Evolutionary conservation across 2,329 filamentous ascomycete genomes (phyloP), one percentile per base, ranked within the genome.

Genomic region (Colletotrichum tropicale): DNA sequence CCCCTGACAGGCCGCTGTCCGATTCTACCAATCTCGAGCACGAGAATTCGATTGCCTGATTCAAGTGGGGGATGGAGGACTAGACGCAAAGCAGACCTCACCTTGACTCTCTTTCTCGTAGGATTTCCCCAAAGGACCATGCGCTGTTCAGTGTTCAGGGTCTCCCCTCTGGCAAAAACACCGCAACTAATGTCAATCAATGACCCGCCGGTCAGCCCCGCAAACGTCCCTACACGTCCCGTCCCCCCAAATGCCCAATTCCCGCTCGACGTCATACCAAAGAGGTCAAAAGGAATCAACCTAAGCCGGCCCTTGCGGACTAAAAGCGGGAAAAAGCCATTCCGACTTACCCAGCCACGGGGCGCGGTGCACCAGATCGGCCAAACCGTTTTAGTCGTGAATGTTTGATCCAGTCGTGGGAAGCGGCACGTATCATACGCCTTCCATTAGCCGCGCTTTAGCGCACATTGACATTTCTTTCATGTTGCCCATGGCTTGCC

Each of bases 41-140:
- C n/a, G 60, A 62, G 69, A 74, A 74, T 74, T 38, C 61, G 68
- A 66, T 71, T 74, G 72, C 72, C 72, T 74, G 26, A 61, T 66
- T 60, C 36, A 18, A 38, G 64, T 69, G 64, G 60, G 67, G 18
- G 52, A 65, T 43, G 34, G 30, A 12, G 34, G 36, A 38, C 16
- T 9, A 38, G 36, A 38, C 16, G 36, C 36, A 38, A 38, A 38
- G 18, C 30, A 62, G 56, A 43, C 38, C 18, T 43, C 38, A 43
- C n/a, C 43, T 48, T 5, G 43, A 48, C 16, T 48, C n/a, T 48
- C n/a, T 21, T 48, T 10, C 43, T 21, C n/a, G 43, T 21, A 48
- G 43, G 43, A 48, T 48, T 48, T 10, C 38, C 43, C 43, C 43
- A 48, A 48, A 48, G 43, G 43, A 48, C 43, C 43, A 48, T 48